phyloP scores from a whole-genome alignment of 208 protist species.

The Herpetomonas muscarum region DNA sequence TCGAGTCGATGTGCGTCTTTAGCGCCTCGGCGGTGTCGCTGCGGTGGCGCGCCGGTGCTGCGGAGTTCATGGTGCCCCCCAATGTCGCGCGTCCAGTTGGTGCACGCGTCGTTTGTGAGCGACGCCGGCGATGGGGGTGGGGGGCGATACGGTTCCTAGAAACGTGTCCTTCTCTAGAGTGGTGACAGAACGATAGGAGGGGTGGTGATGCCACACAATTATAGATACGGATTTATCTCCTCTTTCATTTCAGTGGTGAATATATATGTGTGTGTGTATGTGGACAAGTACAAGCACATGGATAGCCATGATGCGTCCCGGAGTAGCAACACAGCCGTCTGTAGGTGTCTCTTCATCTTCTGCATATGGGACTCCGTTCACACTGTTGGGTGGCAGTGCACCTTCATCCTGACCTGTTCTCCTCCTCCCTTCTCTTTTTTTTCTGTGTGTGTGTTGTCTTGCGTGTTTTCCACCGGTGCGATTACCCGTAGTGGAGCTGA shows the following conservation, averaged over 20 bases:
- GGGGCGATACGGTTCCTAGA: no score
- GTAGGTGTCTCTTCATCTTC: not conserved
- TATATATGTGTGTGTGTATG: no score
- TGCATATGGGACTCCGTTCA: not conserved
- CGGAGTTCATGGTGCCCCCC: not conserved
- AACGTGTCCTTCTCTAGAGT: no score
- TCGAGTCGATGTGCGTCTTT: conserved; percentile 18
- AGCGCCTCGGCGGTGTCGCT: conserved; percentile 2
- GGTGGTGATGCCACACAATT: no score
- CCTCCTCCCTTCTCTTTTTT: conserved; percentile 5
- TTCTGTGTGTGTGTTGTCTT: not conserved
- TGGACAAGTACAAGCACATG: no score
- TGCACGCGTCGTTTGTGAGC: no score
- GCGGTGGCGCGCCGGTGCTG: not conserved
- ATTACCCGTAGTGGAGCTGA: not conserved
- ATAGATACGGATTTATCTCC: not conserved
- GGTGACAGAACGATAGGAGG: no score
- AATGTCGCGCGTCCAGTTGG: no score
- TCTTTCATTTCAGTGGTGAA: not conserved
- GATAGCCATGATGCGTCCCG: no score
- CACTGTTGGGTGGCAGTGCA: not conserved
- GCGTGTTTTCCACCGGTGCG: not conserved
- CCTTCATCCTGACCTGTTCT: not conserved
- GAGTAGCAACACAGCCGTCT: not conserved
- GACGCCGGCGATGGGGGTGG: no score